Evolutionary conservation across 441 rosid species (phyloP).

Genomic region (Eruca vesicaria): DNA sequence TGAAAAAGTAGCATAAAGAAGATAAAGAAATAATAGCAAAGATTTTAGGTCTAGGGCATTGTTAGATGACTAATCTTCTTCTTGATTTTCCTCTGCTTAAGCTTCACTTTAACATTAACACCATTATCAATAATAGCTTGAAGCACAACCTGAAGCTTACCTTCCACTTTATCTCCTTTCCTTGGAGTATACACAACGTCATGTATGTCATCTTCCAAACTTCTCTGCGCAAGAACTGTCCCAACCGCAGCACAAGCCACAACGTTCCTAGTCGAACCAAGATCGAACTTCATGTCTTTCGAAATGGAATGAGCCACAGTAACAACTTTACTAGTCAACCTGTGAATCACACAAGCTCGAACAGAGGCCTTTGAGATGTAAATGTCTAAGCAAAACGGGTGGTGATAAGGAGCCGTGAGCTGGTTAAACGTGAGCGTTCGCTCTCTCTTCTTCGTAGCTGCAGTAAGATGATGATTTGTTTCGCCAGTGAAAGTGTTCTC

Average conservation of each 20-base stretch:
- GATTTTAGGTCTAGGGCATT: background rate
- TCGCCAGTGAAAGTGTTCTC: constrained; percentile 23
- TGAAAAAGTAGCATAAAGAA: background rate
- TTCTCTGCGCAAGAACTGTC: constrained; percentile 68
- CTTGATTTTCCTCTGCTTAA: constrained; percentile 62
- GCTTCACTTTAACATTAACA: constrained; percentile 76
- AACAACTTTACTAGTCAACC: constrained; percentile 88
- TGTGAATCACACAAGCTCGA: constrained; percentile 79
- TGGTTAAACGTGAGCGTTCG: constrained; percentile 83
- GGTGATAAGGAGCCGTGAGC: constrained; percentile 80
- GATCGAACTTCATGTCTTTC: constrained; percentile 76
- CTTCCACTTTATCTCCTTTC: constrained; percentile 73
- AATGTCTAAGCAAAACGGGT: constrained; percentile 86
- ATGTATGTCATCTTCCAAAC: constrained; percentile 76
- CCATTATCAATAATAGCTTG: constrained; percentile 69
- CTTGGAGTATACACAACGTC: constrained; percentile 74
- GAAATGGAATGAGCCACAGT: constrained; percentile 89
- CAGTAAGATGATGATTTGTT: background rate
- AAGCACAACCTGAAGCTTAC: constrained; percentile 79
- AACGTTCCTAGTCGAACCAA: constrained; percentile 65
- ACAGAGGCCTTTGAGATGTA: constrained; percentile 78
- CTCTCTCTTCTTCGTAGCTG: constrained; percentile 42
- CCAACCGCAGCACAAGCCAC: constrained; percentile 74
- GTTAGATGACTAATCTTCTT: constrained; percentile 31
- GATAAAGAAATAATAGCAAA: background rate